phyloP scores from a whole-genome alignment of 768 basidiomycete genomes.

The Suillus placidus region DNA sequence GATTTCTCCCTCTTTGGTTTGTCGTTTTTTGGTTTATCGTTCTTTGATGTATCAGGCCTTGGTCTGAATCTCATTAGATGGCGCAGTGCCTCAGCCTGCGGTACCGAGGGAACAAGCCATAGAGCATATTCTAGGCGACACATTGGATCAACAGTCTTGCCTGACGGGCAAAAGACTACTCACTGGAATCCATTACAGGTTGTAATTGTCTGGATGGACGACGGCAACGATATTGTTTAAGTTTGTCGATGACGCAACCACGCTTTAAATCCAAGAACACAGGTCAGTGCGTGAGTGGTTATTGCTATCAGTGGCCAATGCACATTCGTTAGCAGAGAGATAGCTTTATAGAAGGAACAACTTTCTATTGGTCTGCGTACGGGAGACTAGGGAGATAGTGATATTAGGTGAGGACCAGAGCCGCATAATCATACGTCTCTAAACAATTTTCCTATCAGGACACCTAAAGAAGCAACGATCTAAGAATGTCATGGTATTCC shows the following conservation, averaged over 20 bases:
- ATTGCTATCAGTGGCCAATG: neutral
- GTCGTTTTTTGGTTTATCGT: neutral
- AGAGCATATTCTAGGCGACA: neutral
- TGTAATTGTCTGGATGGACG: neutral
- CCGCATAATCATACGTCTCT: neutral
- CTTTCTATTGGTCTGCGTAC: neutral
- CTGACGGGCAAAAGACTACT: neutral
- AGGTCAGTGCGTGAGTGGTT: neutral
- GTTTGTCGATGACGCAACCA: neutral
- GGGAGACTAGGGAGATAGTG: neutral
- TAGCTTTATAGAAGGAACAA: neutral
- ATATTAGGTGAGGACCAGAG: neutral
- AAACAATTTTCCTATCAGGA: neutral
- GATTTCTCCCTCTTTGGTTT: too few species aligned
- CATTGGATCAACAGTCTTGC: neutral
- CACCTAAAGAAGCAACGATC: neutral
- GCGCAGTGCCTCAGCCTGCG: neutral
- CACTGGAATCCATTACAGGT: neutral
- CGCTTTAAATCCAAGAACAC: neutral
- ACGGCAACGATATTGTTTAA: neutral
- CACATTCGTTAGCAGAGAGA: neutral
- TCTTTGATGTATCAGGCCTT: neutral
- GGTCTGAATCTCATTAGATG: neutral
- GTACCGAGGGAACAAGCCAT: conserved; percentile 4
- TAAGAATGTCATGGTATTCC: neutral